Percentiles rank a stretch among this genome's conserved stretches.
Evolutionary conservation across 2,329 filamentous ascomycete genomes (phyloP).

Genomic region (Aspergillus novofumigatus): DNA sequence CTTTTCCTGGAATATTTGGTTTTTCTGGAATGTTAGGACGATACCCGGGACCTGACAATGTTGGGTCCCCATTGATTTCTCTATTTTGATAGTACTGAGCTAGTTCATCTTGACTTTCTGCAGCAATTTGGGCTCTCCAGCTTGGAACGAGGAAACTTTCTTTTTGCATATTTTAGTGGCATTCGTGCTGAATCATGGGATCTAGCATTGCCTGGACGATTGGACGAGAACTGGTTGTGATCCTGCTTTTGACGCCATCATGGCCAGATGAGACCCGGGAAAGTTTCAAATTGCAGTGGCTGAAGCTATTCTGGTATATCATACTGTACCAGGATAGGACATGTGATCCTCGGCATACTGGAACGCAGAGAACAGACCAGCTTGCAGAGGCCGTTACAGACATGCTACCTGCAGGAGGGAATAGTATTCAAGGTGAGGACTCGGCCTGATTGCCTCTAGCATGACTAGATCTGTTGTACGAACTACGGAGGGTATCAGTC

Average conservation of each 20-base stretch:
- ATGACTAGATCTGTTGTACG: too few relatives aligned
- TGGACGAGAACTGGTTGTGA: not conserved
- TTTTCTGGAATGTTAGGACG: not conserved
- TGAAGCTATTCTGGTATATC: too few relatives aligned
- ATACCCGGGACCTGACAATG: not conserved
- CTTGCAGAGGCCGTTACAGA: not conserved
- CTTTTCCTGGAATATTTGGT: not conserved
- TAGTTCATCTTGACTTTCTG: not conserved
- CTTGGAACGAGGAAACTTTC: not conserved
- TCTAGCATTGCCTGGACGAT: not conserved
- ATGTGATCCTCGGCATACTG: too few relatives aligned
- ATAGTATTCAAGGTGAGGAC: not conserved
- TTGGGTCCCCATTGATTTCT: not conserved
- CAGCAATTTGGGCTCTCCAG: not conserved
- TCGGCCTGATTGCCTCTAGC: not conserved
- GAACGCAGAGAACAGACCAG: too few relatives aligned
- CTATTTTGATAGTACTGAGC: not conserved
- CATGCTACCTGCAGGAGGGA: not conserved
- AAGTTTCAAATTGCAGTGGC: not conserved
- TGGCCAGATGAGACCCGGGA: not conserved
- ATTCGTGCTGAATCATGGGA: not conserved
- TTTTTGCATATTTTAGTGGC: not conserved
- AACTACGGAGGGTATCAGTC: not conserved
- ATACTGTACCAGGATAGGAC: too few relatives aligned
- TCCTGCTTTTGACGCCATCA: not conserved